A percentile compares a stretch with the other conserved stretches of the same genome.
Conservation (phyloP, 176 grass and related monocot species). For the Zoysia japonica region DNA sequence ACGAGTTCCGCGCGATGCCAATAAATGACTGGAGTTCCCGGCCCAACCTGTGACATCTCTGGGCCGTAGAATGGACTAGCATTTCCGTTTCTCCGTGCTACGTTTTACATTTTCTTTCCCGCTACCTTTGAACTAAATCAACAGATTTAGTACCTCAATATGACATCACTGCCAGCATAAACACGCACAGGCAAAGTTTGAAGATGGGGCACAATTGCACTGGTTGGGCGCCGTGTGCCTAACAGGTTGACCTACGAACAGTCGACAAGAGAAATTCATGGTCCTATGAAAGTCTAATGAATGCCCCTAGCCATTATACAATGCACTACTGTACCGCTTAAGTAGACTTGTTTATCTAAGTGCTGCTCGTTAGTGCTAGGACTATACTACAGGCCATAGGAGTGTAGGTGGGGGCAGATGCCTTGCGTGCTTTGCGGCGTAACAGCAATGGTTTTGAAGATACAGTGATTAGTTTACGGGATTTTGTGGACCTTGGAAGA, state of each 20-base stretch:
- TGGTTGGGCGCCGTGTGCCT: neutral
- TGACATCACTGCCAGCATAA: neutral
- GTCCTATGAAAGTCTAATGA: neutral
- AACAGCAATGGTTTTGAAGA: neutral
- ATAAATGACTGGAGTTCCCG: neutral
- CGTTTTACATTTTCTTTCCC: too few relatives aligned
- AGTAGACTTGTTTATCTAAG: neutral
- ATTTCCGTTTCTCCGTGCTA: too few relatives aligned
- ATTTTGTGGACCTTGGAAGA: neutral
- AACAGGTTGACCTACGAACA: slow-evolving; percentile 3
- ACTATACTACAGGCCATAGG: neutral
- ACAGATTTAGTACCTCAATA: neutral
- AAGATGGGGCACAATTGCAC: neutral
- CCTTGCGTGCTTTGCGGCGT: slow-evolving; percentile 6
- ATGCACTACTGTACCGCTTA: neutral
- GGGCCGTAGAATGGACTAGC: too few relatives aligned
- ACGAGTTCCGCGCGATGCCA: too few relatives aligned
- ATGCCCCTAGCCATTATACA: neutral
- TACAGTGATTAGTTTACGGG: neutral
- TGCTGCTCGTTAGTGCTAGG: neutral
- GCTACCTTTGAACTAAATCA: too few relatives aligned
- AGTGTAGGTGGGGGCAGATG: neutral
- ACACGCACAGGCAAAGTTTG: neutral
- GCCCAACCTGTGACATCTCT: neutral
- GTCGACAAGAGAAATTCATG: neutral